phyloP scores from a whole-genome alignment of 768 basidiomycete species.

The Auricularia sp. region DNA sequence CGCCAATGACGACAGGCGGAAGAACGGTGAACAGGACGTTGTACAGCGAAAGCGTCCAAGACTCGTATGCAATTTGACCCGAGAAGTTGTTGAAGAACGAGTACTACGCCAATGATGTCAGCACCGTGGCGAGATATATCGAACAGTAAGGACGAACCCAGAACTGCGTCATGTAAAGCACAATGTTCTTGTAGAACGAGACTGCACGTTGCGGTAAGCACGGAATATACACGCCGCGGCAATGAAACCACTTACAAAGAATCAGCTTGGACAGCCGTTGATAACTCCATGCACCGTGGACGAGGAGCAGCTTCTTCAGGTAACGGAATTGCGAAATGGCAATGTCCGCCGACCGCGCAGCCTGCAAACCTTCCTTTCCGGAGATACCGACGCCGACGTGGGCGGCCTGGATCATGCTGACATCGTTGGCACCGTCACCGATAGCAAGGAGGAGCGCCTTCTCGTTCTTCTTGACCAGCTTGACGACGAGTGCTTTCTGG shows the following conservation, averaged over 20 bases:
- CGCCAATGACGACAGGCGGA: slow-evolving; percentile 92
- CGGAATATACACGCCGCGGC: no score
- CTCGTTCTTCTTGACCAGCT: slow-evolving; percentile 96
- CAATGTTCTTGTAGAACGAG: slow-evolving; percentile 99
- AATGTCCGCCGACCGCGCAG: slow-evolving; percentile 92
- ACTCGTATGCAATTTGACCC: slow-evolving; percentile 96
- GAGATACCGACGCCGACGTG: slow-evolving; percentile 97
- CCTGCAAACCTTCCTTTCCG: slow-evolving; percentile 97
- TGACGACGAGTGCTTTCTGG: slow-evolving; percentile 95
- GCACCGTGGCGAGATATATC: no score
- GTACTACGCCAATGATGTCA: slow-evolving; percentile 28
- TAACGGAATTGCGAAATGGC: slow-evolving; percentile 97
- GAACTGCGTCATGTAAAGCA: slow-evolving; percentile 96
- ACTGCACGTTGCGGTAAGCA: slow-evolving; percentile 33
- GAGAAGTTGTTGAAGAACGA: slow-evolving; percentile 99
- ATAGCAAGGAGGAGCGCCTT: slow-evolving; percentile 92
- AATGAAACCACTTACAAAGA: slow-evolving; percentile 53
- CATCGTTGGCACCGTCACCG: slow-evolving; percentile 96
- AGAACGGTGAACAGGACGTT: slow-evolving; percentile 94
- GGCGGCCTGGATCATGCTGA: slow-evolving; percentile 98
- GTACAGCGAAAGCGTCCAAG: slow-evolving; percentile 96
- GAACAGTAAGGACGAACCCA: slow-evolving; percentile 34
- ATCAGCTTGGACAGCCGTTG: slow-evolving; percentile 89
- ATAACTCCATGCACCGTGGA: slow-evolving; percentile 99
- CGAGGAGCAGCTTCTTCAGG: slow-evolving; percentile 87